Base-by-base conservation (phyloP, 2,329 filamentous ascomycete genomes). In the Talaromyces sp. region DNA sequence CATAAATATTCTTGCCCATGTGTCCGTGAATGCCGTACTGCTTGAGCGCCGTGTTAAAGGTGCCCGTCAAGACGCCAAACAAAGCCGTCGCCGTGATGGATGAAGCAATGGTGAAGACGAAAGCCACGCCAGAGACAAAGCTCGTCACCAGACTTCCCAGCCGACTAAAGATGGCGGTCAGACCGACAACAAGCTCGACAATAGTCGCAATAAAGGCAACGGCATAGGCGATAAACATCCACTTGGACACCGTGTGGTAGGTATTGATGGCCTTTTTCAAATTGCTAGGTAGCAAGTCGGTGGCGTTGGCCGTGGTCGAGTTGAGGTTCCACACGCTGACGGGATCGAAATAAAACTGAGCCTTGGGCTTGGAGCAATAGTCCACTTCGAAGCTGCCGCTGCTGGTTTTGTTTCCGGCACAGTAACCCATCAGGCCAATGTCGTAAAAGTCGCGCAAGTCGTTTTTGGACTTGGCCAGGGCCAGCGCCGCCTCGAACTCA, bases 351-450 rank as follows among this genome's bases (percentile, higher is more conserved):
- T 89, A 91, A 86, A 90, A 99, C 77, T 91, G 81, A 68, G 88
- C 87, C 73, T 88, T 79, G 58, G 87, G 82, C 67, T 86, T 81
- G 58, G 86, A 88, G 84, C 93, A 98, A 67, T 82, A 77, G 50
- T 76, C 77, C 66, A 83, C 75, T 17, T 75, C 74, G 65, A 80
- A 81, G 55, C 72, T 79, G 64, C 81, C 80, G 64, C 82, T 80
- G 68, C 81, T 80, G 68, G 81, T 80, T 66, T 80, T 74, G 56
- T 82, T 77, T 58, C 83, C 86, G 60, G 81, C 79, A 84, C 95
- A 98, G 83, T 92, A 96, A 72, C 89, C 89, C 89, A 91, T 96
- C 41, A 98, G 82, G 71, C 84, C 86, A 71, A 98, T 82, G 63
- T 89, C 84, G 83, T 97, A 98, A 70, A 86, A 82, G 71, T 93